Conservation (phyloP, 2,329 filamentous ascomycete genomes). For the Fusarium algeriense region DNA sequence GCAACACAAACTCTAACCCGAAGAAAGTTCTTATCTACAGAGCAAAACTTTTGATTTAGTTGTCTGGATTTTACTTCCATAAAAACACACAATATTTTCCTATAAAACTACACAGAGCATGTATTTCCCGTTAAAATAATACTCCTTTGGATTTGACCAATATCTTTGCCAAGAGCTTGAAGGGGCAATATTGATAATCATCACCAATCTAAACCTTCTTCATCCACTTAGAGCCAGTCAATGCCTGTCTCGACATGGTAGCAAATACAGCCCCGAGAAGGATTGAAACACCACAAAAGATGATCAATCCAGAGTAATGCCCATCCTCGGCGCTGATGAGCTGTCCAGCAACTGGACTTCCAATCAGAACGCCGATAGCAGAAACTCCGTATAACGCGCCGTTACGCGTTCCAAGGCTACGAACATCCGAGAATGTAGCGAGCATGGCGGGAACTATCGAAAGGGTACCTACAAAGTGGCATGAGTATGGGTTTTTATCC, state of each 20-base stretch:
- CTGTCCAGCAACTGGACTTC: conserved; percentile 43
- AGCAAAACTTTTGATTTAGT: too few species aligned
- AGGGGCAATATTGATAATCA: too few species aligned
- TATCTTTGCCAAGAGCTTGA: too few species aligned
- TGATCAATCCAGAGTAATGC: not conserved
- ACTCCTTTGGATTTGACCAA: too few species aligned
- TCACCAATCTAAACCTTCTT: not conserved
- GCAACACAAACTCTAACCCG: too few species aligned
- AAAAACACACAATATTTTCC: too few species aligned
- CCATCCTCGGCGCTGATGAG: conserved; percentile 15
- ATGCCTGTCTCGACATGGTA: not conserved
- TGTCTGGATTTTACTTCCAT: too few species aligned
- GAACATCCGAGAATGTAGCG: conserved; percentile 65
- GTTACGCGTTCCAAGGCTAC: conserved; percentile 66
- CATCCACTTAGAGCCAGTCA: not conserved
- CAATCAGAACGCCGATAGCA: conserved; percentile 33
- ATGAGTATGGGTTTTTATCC: too few species aligned
- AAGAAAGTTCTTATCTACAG: too few species aligned
- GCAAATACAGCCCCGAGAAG: not conserved
- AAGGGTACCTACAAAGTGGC: conserved; percentile 31
- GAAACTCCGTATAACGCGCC: conserved; percentile 50
- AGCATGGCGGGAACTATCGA: conserved; percentile 50
- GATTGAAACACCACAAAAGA: conserved; percentile 10
- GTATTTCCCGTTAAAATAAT: too few species aligned
- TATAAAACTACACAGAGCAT: too few species aligned